Evolutionary conservation across 345 rosid species (phyloP).

Genomic region (Lepidium aucheri): DNA sequence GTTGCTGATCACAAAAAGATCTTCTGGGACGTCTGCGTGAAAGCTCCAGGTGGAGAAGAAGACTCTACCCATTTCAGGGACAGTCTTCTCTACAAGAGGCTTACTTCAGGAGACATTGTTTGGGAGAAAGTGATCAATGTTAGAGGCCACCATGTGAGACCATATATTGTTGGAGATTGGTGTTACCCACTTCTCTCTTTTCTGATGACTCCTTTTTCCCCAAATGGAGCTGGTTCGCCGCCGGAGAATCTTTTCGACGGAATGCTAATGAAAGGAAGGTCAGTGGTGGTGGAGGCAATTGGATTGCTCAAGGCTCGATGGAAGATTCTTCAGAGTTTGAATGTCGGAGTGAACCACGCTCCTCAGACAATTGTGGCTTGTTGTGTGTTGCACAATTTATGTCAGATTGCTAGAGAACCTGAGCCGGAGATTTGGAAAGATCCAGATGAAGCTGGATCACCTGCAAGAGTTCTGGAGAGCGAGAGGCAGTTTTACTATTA

Average conservation of each 20-base stretch:
- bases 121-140: conserved; percentile 81
- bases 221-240: conserved; percentile 69
- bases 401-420: conserved; percentile 95
- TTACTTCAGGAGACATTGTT: conserved; percentile 74
- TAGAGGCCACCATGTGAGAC: conserved; percentile 83
- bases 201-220: conserved; percentile 87
- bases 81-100: conserved; percentile 74
- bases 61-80: conserved; percentile 85
- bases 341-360: conserved; percentile 86
- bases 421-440: conserved; percentile 87
- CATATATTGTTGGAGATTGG: conserved; percentile 95
- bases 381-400: conserved; percentile 92
- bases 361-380: conserved; percentile 99
- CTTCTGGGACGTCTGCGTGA: conserved; percentile 94
- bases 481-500: conserved; percentile 76
- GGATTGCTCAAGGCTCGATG: conserved; percentile 88
- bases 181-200: conserved; percentile 79
- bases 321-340: conserved; percentile 92
- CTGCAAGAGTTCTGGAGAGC: conserved; percentile 64
- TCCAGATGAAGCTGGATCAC: conserved; percentile 68
- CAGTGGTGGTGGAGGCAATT: conserved; percentile 86
- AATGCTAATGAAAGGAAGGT: conserved; percentile 97
- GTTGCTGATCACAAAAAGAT: conserved; percentile 90
- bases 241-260: conserved; percentile 92
- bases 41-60: conserved; percentile 80